Percentiles rank a stretch among this genome's conserved stretches.
Conservation (phyloP, 2,329 filamentous ascomycete genomes). For the Furcasterigmium sp. region DNA sequence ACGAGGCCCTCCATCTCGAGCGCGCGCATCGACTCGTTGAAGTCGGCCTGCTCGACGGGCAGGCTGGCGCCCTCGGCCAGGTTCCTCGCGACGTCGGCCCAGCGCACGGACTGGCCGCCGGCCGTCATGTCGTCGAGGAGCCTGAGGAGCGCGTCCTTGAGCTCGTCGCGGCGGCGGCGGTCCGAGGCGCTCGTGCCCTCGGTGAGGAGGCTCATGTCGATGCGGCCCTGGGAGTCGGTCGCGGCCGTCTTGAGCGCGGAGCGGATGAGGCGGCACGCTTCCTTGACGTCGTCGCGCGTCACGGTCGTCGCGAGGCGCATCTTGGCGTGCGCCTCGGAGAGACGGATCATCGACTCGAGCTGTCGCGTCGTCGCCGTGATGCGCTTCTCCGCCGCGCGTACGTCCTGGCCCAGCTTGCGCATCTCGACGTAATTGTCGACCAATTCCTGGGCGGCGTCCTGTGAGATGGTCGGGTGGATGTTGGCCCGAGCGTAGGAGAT, state of each 20-base stretch:
- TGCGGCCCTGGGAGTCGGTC: constrained; percentile 88
- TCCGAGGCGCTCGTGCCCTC: constrained; percentile 93
- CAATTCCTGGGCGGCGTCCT: constrained; percentile 76
- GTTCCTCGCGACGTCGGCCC: constrained; percentile 69
- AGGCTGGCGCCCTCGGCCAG: constrained; percentile 67
- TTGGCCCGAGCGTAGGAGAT: constrained; percentile 92
- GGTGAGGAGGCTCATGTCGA: constrained; percentile 93
- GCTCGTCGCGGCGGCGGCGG: constrained; percentile 72
- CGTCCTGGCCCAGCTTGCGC: constrained; percentile 85
- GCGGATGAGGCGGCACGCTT: constrained; percentile 90
- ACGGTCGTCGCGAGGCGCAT: constrained; percentile 83
- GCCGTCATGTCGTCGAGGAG: constrained; percentile 78
- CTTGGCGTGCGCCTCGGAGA: constrained; percentile 93
- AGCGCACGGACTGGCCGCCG: constrained; percentile 62
- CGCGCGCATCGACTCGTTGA: constrained; percentile 72
- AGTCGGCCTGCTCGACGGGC: constrained; percentile 71
- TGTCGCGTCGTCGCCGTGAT: constrained; percentile 97
- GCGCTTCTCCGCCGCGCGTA: constrained; percentile 83
- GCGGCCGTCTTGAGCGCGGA: constrained; percentile 93
- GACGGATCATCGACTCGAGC: constrained; percentile 96
- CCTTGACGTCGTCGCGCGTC: constrained; percentile 74
- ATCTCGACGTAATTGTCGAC: constrained; percentile 88
- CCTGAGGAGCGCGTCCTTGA: constrained; percentile 72
- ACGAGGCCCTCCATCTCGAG: constrained; percentile 83
- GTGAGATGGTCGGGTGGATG: constrained; percentile 76